These are phyloP conservation scores for Penicillium pulvis DNA, from an alignment of 495 filamentous ascomycete genomes.

Conservation along the genomic window DNA sequence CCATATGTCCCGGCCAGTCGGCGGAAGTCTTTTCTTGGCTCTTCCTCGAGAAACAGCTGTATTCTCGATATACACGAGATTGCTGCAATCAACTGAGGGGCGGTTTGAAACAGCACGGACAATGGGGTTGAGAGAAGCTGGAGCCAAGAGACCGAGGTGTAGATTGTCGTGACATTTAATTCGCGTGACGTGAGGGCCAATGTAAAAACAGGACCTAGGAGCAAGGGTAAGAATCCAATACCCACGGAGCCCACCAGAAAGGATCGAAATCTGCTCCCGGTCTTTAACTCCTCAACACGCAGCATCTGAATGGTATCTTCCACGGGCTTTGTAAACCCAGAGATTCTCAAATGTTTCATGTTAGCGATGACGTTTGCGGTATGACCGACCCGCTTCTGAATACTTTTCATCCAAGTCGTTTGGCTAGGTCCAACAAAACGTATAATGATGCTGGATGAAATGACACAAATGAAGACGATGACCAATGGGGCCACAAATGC, in stretches of 20 bases:
- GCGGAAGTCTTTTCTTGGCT: neutral
- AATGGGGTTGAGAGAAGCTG: neutral
- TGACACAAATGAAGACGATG: neutral
- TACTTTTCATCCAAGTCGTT: neutral
- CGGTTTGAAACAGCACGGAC: neutral
- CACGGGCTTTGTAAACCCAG: neutral
- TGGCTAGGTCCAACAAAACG: neutral
- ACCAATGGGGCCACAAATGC: neutral
- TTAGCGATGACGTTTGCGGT: neutral
- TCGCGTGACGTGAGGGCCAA: neutral
- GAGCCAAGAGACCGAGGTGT: neutral
- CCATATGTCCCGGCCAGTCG: neutral
- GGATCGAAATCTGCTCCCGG: neutral
- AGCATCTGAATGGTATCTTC: neutral
- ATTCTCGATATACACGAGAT: neutral
- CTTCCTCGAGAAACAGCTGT: neutral
- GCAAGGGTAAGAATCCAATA: neutral
- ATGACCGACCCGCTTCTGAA: conserved; percentile 1
- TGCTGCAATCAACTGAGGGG: neutral
- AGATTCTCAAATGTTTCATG: neutral
- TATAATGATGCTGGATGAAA: neutral
- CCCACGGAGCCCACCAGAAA: neutral
- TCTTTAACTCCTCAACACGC: neutral
- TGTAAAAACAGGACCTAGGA: neutral
- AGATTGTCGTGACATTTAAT: neutral